Evolutionary conservation across 2,329 filamentous ascomycete genomes (phyloP).

Genomic region (Beauveria caledonica): DNA sequence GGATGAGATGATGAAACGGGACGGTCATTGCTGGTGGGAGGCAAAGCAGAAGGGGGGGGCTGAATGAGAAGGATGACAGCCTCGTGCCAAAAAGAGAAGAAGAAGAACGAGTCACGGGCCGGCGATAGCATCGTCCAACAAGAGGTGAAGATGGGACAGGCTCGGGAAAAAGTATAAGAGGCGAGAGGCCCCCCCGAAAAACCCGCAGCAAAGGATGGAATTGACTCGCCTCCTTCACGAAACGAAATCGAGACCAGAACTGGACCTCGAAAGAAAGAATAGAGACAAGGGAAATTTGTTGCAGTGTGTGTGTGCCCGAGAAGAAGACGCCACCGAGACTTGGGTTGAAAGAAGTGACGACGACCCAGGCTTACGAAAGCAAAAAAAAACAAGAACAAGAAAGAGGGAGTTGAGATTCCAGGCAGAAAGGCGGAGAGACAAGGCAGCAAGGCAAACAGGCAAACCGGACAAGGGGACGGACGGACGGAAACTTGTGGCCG

Average conservation of each 20-base stretch:
- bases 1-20: neutral
- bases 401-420: neutral
- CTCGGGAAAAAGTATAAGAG: constrained; percentile 26
- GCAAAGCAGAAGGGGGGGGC: neutral
- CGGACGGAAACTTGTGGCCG: neutral
- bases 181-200: constrained; percentile 15
- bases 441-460: neutral
- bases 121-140: constrained; percentile 1
- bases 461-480: neutral
- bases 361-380: constrained; percentile 7
- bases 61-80: neutral
- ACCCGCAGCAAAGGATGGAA: constrained; percentile 5
- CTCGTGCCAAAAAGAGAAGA: neutral
- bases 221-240: constrained; percentile 11
- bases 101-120: constrained; percentile 3
- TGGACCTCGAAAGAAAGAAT: neutral
- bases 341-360: neutral
- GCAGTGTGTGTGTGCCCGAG: neutral
- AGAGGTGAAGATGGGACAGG: neutral
- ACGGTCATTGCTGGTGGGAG: neutral
- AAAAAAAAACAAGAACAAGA: neutral
- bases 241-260: constrained; percentile 1
- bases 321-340: neutral
- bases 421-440: constrained; percentile 5
- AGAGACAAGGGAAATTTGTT: neutral